Evolutionary conservation across 2,329 filamentous ascomycete species (phyloP), one percentile per base, ranked within the genome.

Genomic region (Neophaeococcomyces mojaviensis): DNA sequence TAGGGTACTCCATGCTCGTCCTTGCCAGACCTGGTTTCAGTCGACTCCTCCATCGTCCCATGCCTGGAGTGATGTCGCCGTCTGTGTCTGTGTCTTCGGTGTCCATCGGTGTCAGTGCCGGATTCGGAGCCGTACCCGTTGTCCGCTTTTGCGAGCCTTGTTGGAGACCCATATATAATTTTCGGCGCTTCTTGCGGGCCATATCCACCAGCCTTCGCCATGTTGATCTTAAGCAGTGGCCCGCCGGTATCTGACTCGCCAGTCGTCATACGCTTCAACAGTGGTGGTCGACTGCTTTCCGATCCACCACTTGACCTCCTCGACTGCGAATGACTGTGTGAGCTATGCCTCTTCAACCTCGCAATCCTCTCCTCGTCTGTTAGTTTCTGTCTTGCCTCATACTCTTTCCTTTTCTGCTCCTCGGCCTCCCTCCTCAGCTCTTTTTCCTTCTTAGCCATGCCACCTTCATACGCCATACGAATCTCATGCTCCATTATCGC

Each of bases 201-300:
- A 16, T 39, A 39, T 8, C 43, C 43, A n/a, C 39, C 45, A 26
- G 45, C 39, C 30, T 47, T 47, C 36, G 38, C 48, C 34, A 58
- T 57, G 44, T 67, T 68, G 15, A 69, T 52, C 42, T 59, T 63
- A 30, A 69, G 56, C 13, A 68, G 55, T n/a, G 62, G 65, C 1
- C 59, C 61, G 24, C 63, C 61, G 15, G 62, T 66, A 41, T 68
- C 62, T 4, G 66, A 67, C 34, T 66, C 59, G n/a, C 64, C 68
- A 13, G 60, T 61, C 13, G 60, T 62, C 56, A 68, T 63, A 22
- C 44, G 50, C 35, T 53, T 59, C 44, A 54, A n/a, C 13, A 44
- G 24, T 6, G 19, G 19, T 24, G 41, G 41, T 44, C 41, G 41
- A 18, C 3, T 8, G 16, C 41, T 16, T 7, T 28, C 41, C 9